Conservation (phyloP, 495 filamentous ascomycete genomes). For the Neurospora sp. region DNA sequence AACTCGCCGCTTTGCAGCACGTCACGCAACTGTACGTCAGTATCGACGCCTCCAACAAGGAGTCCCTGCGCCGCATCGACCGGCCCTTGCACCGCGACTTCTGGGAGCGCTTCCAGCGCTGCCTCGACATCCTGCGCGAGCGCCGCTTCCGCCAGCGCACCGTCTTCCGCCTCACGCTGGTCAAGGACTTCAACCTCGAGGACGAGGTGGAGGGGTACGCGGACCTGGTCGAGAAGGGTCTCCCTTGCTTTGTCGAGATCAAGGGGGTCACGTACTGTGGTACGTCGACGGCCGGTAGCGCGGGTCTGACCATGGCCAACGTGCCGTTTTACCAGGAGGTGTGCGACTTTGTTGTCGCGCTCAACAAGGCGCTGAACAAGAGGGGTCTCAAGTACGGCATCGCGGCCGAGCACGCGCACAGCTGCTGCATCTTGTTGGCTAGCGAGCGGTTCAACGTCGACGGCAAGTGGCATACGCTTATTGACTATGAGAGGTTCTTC, state of each 20-base stretch:
- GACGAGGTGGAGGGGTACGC: constrained; percentile 89
- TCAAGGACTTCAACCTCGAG: constrained; percentile 93
- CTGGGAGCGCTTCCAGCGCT: constrained; percentile 88
- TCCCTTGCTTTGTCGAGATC: constrained; percentile 86
- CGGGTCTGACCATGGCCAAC: constrained; percentile 87
- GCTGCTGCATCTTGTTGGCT: constrained; percentile 82
- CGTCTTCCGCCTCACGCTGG: constrained; percentile 88
- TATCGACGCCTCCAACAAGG: constrained; percentile 88
- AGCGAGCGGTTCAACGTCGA: constrained; percentile 60
- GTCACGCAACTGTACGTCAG: constrained; percentile 94
- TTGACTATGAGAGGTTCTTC: constrained; percentile 87
- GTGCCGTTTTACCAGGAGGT: constrained; percentile 93
- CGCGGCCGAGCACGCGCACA: constrained; percentile 88
- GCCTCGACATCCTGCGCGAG: constrained; percentile 79
- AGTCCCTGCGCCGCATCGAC: constrained; percentile 77
- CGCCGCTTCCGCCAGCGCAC: constrained; percentile 76
- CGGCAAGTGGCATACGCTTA: constrained; percentile 80
- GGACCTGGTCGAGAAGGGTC: constrained; percentile 68
- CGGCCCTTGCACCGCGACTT: constrained; percentile 90
- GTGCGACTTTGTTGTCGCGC: constrained; percentile 60
- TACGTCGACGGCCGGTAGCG: constrained; percentile 66
- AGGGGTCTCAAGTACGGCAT: constrained; percentile 76
- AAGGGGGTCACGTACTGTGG: constrained; percentile 98
- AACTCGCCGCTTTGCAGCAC: constrained; percentile 66
- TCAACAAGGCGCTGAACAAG: constrained; percentile 53